Percentiles rank a stretch among this genome's conserved stretches.
Conservation (phyloP, 805 yeast species). For the Metschnikowia hibisci region DNA sequence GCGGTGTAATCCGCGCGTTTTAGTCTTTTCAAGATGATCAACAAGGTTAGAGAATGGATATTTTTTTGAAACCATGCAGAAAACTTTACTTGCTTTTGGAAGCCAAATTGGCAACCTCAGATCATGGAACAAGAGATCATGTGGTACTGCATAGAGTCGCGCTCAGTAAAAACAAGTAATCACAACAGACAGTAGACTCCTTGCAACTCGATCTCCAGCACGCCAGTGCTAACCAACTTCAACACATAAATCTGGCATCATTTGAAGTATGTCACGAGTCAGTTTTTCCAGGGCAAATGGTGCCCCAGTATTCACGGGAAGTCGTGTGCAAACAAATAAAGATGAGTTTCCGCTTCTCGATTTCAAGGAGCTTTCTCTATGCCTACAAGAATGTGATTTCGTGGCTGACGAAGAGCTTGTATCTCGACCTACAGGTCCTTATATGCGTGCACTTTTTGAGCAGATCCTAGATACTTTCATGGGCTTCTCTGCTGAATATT, state of each 20-base stretch:
- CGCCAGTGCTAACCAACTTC: not conserved
- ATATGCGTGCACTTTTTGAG: constrained; percentile 51
- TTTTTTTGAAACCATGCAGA: too few relatives aligned
- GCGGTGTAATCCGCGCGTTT: not conserved
- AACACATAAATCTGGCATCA: not conserved
- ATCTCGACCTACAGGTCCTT: constrained; percentile 53
- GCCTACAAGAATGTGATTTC: constrained; percentile 60
- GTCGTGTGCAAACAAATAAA: constrained; percentile 6
- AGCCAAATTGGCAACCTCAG: too few relatives aligned
- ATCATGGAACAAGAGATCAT: too few relatives aligned
- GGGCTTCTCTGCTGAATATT: constrained; percentile 40
- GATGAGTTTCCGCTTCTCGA: constrained; percentile 65
- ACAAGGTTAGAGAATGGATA: not conserved
- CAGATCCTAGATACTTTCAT: constrained; percentile 60
- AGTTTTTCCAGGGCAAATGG: constrained; percentile 8
- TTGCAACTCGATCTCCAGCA: not conserved
- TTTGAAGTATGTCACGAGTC: constrained; percentile 8
- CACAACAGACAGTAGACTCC: constrained; percentile 2
- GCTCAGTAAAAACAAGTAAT: constrained; percentile 4
- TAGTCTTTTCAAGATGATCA: not conserved
- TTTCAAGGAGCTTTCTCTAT: constrained; percentile 51
- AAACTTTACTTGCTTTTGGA: too few relatives aligned
- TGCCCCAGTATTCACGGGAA: constrained; percentile 1
- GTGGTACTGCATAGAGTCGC: constrained; percentile 1
- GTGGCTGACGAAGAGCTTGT: constrained; percentile 58